Conservation (phyloP, 2,329 filamentous ascomycete genomes). For the Nakataea oryzae region DNA sequence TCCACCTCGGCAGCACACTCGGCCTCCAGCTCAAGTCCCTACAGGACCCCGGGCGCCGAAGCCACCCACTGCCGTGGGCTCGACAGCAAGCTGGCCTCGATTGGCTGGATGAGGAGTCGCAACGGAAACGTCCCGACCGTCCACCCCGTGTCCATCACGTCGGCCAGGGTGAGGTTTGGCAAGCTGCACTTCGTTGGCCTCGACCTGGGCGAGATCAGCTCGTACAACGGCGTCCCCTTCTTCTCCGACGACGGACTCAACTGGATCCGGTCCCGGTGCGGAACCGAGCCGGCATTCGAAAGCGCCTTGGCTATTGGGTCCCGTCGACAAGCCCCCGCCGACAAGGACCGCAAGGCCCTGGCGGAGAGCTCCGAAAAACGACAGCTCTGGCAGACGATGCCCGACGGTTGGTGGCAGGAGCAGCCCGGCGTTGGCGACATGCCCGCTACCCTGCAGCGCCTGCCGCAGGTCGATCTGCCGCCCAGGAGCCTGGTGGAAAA, state of each 20-base stretch:
- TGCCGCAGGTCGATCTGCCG: conserved; percentile 20
- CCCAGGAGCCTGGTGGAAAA: conserved; percentile 16
- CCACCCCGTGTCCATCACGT: not conserved
- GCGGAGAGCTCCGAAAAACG: not conserved
- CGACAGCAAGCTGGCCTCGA: not conserved
- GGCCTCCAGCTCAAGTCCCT: not conserved
- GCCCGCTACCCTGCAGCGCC: not conserved
- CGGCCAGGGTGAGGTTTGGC: conserved; percentile 12
- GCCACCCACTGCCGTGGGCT: not conserved
- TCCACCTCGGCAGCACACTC: not conserved
- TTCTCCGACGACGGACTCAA: conserved; percentile 33
- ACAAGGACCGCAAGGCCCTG: not conserved
- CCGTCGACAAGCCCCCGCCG: not conserved
- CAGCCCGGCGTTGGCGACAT: not conserved
- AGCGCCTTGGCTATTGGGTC: not conserved
- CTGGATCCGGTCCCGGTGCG: conserved; percentile 36
- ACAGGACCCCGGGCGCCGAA: not conserved
- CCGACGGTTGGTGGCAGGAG: not conserved
- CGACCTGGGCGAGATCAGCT: conserved; percentile 33
- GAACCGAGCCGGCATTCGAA: conserved; percentile 16
- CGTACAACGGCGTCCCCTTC: conserved; percentile 36
- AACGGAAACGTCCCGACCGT: not conserved
- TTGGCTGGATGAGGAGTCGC: not conserved
- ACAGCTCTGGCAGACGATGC: conserved; percentile 10
- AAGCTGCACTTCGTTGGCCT: conserved; percentile 36